phyloP scores from a whole-genome alignment of 305 asterid species.

The Solanum aculeatissimum region DNA sequence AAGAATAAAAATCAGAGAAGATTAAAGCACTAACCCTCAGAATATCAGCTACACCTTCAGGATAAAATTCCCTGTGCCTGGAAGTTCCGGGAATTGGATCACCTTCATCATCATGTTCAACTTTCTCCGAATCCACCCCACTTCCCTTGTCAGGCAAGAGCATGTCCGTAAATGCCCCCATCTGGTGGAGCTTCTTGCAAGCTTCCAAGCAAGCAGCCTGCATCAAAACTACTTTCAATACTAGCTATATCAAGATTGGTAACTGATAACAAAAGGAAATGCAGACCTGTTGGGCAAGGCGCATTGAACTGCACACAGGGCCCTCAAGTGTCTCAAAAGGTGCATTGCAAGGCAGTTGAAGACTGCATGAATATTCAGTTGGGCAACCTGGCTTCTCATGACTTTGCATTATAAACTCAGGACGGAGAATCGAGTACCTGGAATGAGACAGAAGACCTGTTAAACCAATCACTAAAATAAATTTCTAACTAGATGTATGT shows the following conservation, averaged over 20 bases:
- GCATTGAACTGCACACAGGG: constrained; percentile 91
- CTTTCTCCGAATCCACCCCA: constrained; percentile 60
- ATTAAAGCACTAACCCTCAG: constrained; percentile 52
- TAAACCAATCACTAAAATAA: neutral
- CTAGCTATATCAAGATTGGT: neutral
- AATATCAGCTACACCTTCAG: constrained; percentile 95
- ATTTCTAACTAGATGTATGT: neutral
- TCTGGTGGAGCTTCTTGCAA: constrained; percentile 98
- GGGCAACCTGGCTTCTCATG: constrained; percentile 75
- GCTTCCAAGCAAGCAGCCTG: constrained; percentile 99
- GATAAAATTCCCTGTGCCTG: constrained; percentile 98
- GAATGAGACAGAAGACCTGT: constrained; percentile 1
- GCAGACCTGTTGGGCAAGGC: constrained; percentile 95
- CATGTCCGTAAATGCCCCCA: constrained; percentile 99
- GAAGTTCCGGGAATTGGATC: constrained; percentile 98
- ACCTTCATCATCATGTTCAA: constrained; percentile 82
- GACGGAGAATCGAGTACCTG: constrained; percentile 96
- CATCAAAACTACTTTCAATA: constrained; percentile 2
- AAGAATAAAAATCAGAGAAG: neutral
- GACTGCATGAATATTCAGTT: constrained; percentile 91
- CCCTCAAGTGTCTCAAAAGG: constrained; percentile 97
- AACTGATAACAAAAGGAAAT: neutral
- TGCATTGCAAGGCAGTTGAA: constrained; percentile 99
- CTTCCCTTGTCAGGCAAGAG: constrained; percentile 96
- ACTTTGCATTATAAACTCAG: constrained; percentile 89